Evolutionary conservation across 345 rosid species (phyloP).

Genomic region (Gossypium mustelinum): DNA sequence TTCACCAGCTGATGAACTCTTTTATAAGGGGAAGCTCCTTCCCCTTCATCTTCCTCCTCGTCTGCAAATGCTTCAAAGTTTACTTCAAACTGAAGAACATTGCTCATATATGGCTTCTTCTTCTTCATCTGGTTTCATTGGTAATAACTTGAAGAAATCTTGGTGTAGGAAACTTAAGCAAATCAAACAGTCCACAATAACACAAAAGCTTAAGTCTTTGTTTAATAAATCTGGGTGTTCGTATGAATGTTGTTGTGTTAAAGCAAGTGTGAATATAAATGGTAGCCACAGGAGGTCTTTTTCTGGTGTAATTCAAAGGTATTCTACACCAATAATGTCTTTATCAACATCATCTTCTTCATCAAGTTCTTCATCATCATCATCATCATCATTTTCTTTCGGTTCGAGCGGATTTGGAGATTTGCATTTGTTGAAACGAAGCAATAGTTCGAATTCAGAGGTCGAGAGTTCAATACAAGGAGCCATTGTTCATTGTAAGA

Average conservation of each 20-base stretch:
- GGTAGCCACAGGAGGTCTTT: slow-evolving; percentile 65
- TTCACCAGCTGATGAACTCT: slow-evolving; percentile 88
- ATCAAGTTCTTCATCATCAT: slow-evolving; percentile 34
- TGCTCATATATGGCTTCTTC: neutral
- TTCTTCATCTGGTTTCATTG: slow-evolving; percentile 31
- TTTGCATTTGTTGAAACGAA: slow-evolving; percentile 54
- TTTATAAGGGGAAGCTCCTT: slow-evolving; percentile 87
- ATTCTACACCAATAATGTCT: slow-evolving; percentile 38
- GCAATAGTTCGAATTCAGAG: slow-evolving; percentile 54
- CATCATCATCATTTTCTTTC: slow-evolving; percentile 56
- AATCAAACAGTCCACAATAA: slow-evolving; percentile 50
- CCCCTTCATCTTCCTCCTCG: slow-evolving; percentile 93
- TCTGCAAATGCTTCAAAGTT: slow-evolving; percentile 63
- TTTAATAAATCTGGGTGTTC: slow-evolving; percentile 54
- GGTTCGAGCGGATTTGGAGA: slow-evolving; percentile 50
- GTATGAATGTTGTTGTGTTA: slow-evolving; percentile 33
- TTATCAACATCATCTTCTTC: slow-evolving; percentile 36
- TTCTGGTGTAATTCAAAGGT: slow-evolving; percentile 69
- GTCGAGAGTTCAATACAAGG: slow-evolving; percentile 68
- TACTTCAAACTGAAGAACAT: slow-evolving; percentile 31
- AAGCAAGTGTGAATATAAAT: slow-evolving; percentile 15
- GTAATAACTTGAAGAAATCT: slow-evolving; percentile 29
- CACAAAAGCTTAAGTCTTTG: slow-evolving; percentile 58
- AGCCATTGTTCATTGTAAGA: slow-evolving; percentile 91
- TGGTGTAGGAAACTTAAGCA: slow-evolving; percentile 48